These are phyloP conservation scores for Tothia fuscella DNA, from an alignment of 2,329 filamentous ascomycete species.

Conservation along the genomic window DNA sequence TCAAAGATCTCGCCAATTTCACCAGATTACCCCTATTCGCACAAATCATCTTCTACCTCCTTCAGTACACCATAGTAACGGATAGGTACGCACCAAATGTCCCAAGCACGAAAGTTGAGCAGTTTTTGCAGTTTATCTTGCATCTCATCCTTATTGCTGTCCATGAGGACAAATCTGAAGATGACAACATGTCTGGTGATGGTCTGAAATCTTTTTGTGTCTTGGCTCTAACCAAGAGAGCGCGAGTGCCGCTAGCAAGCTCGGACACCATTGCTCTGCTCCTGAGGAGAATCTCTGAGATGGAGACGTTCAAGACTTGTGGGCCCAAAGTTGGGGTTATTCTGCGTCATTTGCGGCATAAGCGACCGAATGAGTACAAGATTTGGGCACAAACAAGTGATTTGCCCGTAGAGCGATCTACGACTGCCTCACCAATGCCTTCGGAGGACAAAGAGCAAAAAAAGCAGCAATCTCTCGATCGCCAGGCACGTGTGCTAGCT, in stretches of 20 bases:
- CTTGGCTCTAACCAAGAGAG: conserved; percentile 16
- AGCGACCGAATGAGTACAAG: conserved; percentile 61
- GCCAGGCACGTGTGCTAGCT: conserved; percentile 91
- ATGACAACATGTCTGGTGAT: conserved; percentile 5
- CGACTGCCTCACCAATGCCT: conserved; percentile 23
- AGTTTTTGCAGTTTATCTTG: conserved; percentile 81
- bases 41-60: conserved; percentile 78
- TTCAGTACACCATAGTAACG: conserved; percentile 67
- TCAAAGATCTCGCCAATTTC: conserved; percentile 63
- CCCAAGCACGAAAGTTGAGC: conserved; percentile 72
- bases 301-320: conserved; percentile 68
- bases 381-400: conserved; percentile 47
- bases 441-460: conserved; percentile 62
- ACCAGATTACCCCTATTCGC: conserved; percentile 77
- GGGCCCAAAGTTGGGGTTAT: conserved; percentile 77
- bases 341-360: conserved; percentile 73
- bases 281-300: conserved; percentile 42
- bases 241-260: conserved; percentile 7
- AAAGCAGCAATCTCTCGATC: conserved; percentile 80
- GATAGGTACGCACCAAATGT: conserved; percentile 59
- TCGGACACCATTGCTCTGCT: conserved; percentile 38
- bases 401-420: conserved; percentile 66
- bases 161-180: conserved; percentile 50
- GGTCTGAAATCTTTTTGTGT: conserved; percentile 26
- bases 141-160: conserved; percentile 80